A percentile compares a stretch with the other conserved stretches of the same genome.
Evolutionary conservation across 176 grass and related monocot genomes (phyloP).

Genomic region (Bromus sterilis): DNA sequence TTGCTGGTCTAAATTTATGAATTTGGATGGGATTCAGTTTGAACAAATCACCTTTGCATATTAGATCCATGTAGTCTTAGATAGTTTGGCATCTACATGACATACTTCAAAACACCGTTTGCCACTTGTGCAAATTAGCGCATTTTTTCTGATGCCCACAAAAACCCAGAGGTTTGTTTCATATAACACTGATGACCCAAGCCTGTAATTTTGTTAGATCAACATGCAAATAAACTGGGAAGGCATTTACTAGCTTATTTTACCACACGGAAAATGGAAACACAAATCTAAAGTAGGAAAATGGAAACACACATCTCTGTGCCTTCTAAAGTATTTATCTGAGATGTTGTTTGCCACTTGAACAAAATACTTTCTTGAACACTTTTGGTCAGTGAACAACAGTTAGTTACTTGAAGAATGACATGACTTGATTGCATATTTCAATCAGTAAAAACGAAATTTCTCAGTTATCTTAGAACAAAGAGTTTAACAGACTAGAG

Average conservation of each 20-base stretch:
- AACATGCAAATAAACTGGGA: background rate
- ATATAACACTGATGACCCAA: background rate
- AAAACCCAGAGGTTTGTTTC: background rate
- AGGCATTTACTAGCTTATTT: background rate
- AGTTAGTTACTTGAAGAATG: too few relatives aligned
- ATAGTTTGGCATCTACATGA: background rate
- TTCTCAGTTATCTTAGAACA: background rate
- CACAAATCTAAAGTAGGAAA: background rate
- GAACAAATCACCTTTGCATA: background rate
- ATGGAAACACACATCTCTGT: background rate
- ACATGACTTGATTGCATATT: background rate
- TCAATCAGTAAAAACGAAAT: background rate
- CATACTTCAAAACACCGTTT: background rate
- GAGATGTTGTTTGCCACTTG: background rate
- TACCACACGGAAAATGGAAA: background rate
- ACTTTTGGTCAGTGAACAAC: too few relatives aligned
- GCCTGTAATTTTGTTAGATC: background rate
- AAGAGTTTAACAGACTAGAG: background rate
- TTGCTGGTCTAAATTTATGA: constrained; percentile 1
- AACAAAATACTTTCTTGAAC: too few relatives aligned
- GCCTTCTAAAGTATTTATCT: background rate
- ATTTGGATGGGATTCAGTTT: background rate
- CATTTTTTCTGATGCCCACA: background rate
- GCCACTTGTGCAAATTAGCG: background rate
- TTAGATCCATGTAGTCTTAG: background rate